Base-by-base conservation (phyloP, 2,329 filamentous ascomycete genomes). In the Ophiosphaerella herpotricha region DNA sequence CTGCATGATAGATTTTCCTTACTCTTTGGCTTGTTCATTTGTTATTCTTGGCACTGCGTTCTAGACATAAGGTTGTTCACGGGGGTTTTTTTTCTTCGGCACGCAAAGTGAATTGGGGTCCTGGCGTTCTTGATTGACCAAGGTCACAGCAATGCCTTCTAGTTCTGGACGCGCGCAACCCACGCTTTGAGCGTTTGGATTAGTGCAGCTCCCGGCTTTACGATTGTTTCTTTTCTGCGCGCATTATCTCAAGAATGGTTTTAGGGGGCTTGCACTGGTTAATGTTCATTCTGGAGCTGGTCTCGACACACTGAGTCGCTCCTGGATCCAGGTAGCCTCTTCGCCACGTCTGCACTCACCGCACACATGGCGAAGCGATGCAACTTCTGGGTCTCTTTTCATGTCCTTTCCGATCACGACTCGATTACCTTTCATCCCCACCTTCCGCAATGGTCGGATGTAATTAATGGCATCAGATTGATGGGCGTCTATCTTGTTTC, bases 401-500 rank as follows among this genome's bases (percentile, higher is more conserved):
- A 61, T 43, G 49, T 58, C 36, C 24, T 61, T 54, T 43, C 45
- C 35, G 54, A 49, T 65, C 39, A 66, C 59, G 61, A 69, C 50
- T 59, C 61, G 55, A 42, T 61, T 61, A 50, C 52, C 57, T 50
- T 62, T 66, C 50, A 64, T 60, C 50, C 43, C 53, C 52, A 55
- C 61, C 58, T 62, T 68, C 49, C 54, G 54, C 61, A 52, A 39
- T 61, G 63, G 50, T 58, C 59, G 65, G 52, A 63, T 71, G 67
- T 73, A 73, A 71, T 72, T 72, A 72, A 71, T 71, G 68, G 68
- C 63, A 70, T 66, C 62, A 61, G 63, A 64, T 63, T 55, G 67
- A 68, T 52, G 50, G 64, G 59, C 59, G 61, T 58, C 39, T 48
- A 29, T 61, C 11, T 60, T 56, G 51, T 57, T 59, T 39, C 52